phyloP scores from a whole-genome alignment of 495 filamentous ascomycete genomes.

The Pseudomonodictys pantanalensis region DNA sequence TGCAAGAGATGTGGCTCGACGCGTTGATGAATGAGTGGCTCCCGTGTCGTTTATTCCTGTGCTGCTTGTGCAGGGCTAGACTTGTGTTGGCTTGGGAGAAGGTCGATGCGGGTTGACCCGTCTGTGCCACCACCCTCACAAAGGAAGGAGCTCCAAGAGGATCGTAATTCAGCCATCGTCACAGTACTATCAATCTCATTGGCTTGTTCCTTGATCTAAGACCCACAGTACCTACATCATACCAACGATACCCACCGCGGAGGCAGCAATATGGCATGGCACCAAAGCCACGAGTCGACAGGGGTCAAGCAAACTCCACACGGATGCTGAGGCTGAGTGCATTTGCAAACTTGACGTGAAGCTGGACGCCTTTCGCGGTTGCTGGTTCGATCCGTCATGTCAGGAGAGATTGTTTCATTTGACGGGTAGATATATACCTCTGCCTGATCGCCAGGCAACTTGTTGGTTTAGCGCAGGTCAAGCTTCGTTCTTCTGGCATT shows the following conservation, averaged over 20 bases:
- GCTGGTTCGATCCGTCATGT: background rate
- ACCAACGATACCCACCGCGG: background rate
- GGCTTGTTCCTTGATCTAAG: background rate
- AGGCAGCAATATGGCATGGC: background rate
- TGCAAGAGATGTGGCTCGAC: conserved; percentile 10
- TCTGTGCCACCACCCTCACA: conserved; percentile 13
- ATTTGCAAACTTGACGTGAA: conserved; percentile 2
- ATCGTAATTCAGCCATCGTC: background rate
- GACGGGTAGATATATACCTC: conserved; percentile 8
- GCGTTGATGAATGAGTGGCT: conserved; percentile 15
- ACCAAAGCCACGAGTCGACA: background rate
- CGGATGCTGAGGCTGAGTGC: conserved; percentile 14
- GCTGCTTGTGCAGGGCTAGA: background rate
- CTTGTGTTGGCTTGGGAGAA: background rate
- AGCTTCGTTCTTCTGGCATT: conserved; percentile 2
- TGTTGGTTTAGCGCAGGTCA: background rate
- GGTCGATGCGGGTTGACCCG: background rate
- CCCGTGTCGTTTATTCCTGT: background rate
- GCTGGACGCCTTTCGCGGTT: conserved; percentile 12
- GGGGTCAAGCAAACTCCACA: conserved; percentile 6
- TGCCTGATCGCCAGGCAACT: conserved; percentile 3
- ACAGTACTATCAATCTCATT: conserved; percentile 2
- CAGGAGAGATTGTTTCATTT: background rate
- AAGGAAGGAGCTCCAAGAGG: background rate
- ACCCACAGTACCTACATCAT: background rate